phyloP scores from a whole-genome alignment of 139 green algal species.

The Raphidocelis subcapitata region DNA sequence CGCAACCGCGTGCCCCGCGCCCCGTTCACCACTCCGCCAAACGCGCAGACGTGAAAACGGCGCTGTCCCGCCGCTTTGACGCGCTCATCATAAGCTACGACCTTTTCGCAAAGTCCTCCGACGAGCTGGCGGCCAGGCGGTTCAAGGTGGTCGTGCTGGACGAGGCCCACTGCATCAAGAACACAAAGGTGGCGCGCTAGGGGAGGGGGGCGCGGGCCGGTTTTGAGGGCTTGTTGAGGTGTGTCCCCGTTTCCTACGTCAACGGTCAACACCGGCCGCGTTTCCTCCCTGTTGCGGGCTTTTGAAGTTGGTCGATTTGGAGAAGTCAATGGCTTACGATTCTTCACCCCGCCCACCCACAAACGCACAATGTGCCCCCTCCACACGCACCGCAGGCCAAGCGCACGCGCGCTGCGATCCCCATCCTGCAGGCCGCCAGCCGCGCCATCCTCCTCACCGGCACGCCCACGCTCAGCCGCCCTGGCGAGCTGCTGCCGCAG shows the following conservation, averaged over 20 bases:
- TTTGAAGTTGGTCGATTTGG: too few species aligned
- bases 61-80: slow-evolving; percentile 20
- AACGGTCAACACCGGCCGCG: too few species aligned
- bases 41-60: slow-evolving; percentile 9
- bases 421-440: slow-evolving; percentile 56
- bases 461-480: slow-evolving; percentile 72
- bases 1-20: not conserved
- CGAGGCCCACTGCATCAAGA: slow-evolving; percentile 81
- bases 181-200: slow-evolving; percentile 47
- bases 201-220: not conserved
- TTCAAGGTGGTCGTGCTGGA: slow-evolving; percentile 62
- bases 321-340: too few species aligned
- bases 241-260: too few species aligned
- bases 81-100: slow-evolving; percentile 41
- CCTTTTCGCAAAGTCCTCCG: slow-evolving; percentile 12
- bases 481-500: slow-evolving; percentile 74
- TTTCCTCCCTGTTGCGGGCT: too few species aligned
- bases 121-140: slow-evolving; percentile 14
- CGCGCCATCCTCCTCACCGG: slow-evolving; percentile 74
- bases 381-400: slow-evolving; percentile 50
- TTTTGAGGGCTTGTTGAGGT: too few species aligned
- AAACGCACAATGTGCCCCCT: too few species aligned
- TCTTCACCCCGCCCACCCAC: too few species aligned
- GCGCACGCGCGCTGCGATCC: slow-evolving; percentile 63
- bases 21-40: slow-evolving; percentile 5